Percentiles rank a stretch among this genome's conserved stretches.
Evolutionary conservation across 2,329 filamentous ascomycete species (phyloP).

Genomic region (Hirsutella rhossiliensis): DNA sequence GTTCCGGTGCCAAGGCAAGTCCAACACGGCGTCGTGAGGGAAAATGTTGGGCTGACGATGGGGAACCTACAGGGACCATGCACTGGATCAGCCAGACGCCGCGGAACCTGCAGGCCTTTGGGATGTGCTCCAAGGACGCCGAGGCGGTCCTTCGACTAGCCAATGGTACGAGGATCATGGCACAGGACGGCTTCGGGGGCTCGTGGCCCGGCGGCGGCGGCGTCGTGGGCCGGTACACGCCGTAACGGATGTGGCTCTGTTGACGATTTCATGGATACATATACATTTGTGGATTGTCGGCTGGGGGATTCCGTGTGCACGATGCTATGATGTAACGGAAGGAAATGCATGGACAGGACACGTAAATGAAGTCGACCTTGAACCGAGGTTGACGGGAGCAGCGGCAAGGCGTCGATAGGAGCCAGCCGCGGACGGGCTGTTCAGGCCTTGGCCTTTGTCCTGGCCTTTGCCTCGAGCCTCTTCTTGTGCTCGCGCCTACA

Average conservation of each 20-base stretch:
- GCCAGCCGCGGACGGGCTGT: too few relatives aligned
- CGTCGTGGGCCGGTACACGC: constrained; percentile 24
- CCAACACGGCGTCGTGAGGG: not conserved
- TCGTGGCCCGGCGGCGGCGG: constrained; percentile 21
- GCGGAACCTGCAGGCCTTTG: constrained; percentile 26
- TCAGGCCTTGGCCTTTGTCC: not conserved
- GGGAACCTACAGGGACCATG: constrained; percentile 13
- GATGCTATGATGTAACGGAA: too few relatives aligned
- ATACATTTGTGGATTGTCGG: too few relatives aligned
- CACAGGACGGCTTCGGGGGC: constrained; percentile 20
- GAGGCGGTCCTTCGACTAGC: constrained; percentile 21
- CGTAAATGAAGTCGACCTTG: too few relatives aligned
- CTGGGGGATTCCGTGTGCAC: too few relatives aligned
- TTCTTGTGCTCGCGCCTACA: not conserved
- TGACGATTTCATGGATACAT: too few relatives aligned
- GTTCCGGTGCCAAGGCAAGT: constrained; percentile 21
- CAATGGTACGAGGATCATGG: constrained; percentile 19
- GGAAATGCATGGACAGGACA: too few relatives aligned
- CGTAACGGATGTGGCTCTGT: not conserved
- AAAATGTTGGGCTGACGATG: not conserved
- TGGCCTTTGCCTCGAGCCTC: not conserved
- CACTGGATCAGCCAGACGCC: constrained; percentile 27
- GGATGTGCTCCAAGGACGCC: constrained; percentile 28
- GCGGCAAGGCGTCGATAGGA: too few relatives aligned
- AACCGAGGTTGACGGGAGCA: too few relatives aligned